Percentiles rank a stretch among this genome's conserved stretches.
phyloP scores from a whole-genome alignment of 2,329 filamentous ascomycete species.

The Trichoderma sp. region DNA sequence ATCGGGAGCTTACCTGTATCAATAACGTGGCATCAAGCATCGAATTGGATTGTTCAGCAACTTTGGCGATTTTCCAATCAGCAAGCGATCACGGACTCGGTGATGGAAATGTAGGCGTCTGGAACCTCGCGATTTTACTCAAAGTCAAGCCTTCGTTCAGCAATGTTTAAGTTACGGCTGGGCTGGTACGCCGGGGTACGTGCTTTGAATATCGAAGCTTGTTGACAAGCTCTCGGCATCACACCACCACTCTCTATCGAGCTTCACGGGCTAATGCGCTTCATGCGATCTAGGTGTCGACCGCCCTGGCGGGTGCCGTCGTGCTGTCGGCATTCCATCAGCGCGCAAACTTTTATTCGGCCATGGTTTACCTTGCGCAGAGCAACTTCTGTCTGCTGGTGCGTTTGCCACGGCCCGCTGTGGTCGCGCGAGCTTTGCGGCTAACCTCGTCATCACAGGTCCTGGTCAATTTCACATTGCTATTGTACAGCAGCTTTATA shows the following conservation, averaged over 20 bases:
- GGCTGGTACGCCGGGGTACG: slow-evolving; percentile 60
- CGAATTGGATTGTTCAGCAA: slow-evolving; percentile 5
- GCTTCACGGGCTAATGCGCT: background rate
- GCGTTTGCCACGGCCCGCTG: slow-evolving; percentile 31
- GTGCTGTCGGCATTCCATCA: slow-evolving; percentile 90
- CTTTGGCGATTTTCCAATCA: background rate
- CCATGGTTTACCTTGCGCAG: slow-evolving; percentile 93
- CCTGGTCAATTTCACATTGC: slow-evolving; percentile 82
- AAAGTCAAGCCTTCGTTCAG: slow-evolving; percentile 15
- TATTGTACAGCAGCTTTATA: slow-evolving; percentile 75
- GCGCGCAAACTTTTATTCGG: slow-evolving; percentile 96
- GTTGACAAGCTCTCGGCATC: background rate
- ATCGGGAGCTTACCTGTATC: slow-evolving; percentile 14
- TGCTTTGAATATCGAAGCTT: slow-evolving; percentile 19
- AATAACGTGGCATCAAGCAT: slow-evolving; percentile 22
- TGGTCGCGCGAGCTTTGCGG: background rate
- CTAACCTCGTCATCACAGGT: slow-evolving; percentile 52
- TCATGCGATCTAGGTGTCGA: slow-evolving; percentile 59
- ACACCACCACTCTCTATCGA: background rate
- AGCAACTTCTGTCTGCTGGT: slow-evolving; percentile 95
- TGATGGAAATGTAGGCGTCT: slow-evolving; percentile 19
- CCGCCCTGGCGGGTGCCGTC: slow-evolving; percentile 77
- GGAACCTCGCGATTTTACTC: background rate
- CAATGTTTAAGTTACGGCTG: slow-evolving; percentile 52
- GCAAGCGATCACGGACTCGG: background rate